Evolutionary conservation across 2,329 filamentous ascomycete species (phyloP).

Genomic region (Fusarium multiceps): DNA sequence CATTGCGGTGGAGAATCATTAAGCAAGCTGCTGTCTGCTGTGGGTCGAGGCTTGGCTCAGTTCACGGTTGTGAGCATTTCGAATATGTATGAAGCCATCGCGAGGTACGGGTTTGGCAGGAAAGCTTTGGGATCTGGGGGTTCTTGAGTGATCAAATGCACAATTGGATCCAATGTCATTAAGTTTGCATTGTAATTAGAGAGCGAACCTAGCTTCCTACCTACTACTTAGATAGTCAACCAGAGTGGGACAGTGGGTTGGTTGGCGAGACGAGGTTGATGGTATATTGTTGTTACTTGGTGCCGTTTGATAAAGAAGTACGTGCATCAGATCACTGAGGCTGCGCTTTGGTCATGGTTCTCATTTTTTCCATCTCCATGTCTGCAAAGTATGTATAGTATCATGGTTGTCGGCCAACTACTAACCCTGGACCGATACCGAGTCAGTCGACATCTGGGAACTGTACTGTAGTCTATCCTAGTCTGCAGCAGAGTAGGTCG

Average conservation of each 20-base stretch:
- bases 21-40: neutral
- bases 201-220: too few relatives aligned
- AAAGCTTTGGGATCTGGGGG: neutral
- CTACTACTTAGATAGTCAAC: neutral
- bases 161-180: neutral
- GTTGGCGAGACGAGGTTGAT: neutral
- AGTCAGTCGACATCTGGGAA: slow-evolving; percentile 16
- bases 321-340: neutral
- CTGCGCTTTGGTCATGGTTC: neutral
- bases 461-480: neutral
- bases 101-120: neutral
- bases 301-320: neutral
- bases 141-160: neutral
- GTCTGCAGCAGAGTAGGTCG: neutral
- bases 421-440: neutral
- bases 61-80: neutral
- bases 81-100: neutral
- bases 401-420: neutral
- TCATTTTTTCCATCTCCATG: neutral
- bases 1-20: slow-evolving; percentile 24
- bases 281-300: neutral
- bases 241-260: neutral
- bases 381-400: neutral
- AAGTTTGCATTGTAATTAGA: neutral
- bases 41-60: neutral